Base-by-base conservation (phyloP, 2,329 filamentous ascomycete genomes). In the Aspergillus sp. region DNA sequence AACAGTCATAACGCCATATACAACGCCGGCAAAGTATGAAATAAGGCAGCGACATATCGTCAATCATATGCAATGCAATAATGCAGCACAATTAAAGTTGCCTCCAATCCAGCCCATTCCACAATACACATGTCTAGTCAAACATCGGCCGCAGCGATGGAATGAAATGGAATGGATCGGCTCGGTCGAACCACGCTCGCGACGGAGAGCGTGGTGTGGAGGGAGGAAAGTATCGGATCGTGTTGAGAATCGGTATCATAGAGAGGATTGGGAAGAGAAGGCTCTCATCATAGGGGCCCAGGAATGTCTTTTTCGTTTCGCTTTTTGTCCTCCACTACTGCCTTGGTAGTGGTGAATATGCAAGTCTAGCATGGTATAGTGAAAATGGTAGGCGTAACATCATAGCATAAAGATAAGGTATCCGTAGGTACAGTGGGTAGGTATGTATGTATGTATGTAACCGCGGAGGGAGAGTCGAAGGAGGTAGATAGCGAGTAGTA, bases 1-100 rank as follows among this genome's bases (percentile, higher is more conserved):
- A 41, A 32, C 17, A 43, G 22, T 26, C 48, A 48, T 20, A 53
- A 52, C 41, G 34, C 55, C 55, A 43, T 48, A 34, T 48, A 53
- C 36, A 39, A 42, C 20, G 13, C 20, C 15, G 13, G 26, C 22
- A 57, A 17, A 48, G 32, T 22, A 51, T 36, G 7, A 4, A 20
- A 41, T 22, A 18, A 34, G 4, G 11, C 7, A 38, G 24, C 13
- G 18, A 32, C 9, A 55, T 44, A 30, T 56, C 39, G 18, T 56
- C 26, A 56, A 51, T 56, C 47, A 50, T 56, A 38, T 36, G 47
- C 30, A 43, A 43, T 12, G n/a, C 22, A 18, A n/a, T 17, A 18
- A n/a, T 17, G 41, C 20, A 22, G 18, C 38, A 41, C 22, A 15
- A 24, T 12, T n/a, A n/a, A n/a, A n/a, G 32, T 22, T 13, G 22